Percentiles rank a stretch among this genome's conserved stretches.
Evolutionary conservation across 352 stramenopile genomes (phyloP).

Genomic region (Globisporangium paddicum): DNA sequence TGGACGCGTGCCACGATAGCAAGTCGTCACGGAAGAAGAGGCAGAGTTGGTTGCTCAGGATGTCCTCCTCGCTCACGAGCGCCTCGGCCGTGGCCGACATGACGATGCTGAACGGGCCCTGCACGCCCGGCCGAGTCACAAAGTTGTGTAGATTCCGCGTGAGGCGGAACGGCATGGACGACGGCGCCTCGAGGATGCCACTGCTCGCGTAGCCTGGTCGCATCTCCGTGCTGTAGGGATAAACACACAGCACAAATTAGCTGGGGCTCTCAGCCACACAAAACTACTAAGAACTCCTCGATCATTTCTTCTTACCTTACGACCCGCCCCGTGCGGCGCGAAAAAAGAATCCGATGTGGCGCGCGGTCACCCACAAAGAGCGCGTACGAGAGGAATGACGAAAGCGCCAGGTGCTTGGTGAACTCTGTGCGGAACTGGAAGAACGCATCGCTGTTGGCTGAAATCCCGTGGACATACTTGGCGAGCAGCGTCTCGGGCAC

Average conservation of each 20-base stretch:
- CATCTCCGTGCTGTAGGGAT: constrained; percentile 52
- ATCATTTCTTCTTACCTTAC: constrained; percentile 32
- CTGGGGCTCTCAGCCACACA: background rate
- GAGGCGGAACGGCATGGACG: constrained; percentile 86
- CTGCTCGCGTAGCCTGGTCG: constrained; percentile 81
- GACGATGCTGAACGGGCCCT: constrained; percentile 81
- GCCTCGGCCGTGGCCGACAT: constrained; percentile 82
- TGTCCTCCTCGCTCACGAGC: constrained; percentile 77
- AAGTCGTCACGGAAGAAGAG: constrained; percentile 88
- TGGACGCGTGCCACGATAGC: constrained; percentile 85
- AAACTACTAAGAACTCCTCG: background rate
- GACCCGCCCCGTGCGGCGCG: constrained; percentile 67
- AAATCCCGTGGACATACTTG: constrained; percentile 82
- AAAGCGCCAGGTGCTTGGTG: constrained; percentile 81
- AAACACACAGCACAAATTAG: constrained; percentile 1
- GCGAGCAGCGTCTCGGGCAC: constrained; percentile 82
- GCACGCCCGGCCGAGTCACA: constrained; percentile 75
- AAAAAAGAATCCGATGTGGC: constrained; percentile 83
- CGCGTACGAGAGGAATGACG: constrained; percentile 81
- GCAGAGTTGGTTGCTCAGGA: constrained; percentile 82
- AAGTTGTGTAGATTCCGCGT: constrained; percentile 89
- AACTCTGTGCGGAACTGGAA: constrained; percentile 87
- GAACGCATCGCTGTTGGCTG: constrained; percentile 67
- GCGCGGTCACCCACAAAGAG: constrained; percentile 84
- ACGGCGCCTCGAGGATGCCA: constrained; percentile 74